These are phyloP conservation scores for Macaranga tanarius DNA, from an alignment of 441 rosid species.

Conservation along the genomic window DNA sequence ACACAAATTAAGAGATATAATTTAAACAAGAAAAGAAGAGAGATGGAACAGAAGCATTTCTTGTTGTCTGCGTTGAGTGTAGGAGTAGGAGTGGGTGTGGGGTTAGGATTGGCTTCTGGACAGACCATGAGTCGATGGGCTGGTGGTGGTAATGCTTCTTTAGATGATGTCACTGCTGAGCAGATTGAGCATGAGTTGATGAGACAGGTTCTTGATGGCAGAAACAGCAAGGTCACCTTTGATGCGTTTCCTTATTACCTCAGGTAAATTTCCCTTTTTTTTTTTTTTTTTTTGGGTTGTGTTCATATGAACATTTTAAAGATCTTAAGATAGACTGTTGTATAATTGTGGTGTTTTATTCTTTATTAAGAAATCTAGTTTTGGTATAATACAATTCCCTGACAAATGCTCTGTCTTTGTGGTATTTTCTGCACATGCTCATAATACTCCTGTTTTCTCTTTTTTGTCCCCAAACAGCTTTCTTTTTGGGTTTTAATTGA, in stretches of 20 bases:
- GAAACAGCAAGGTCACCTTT: conserved; percentile 54
- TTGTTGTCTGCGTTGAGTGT: conserved; percentile 78
- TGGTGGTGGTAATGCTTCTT: conserved; percentile 32
- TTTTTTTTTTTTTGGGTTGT: conserved; percentile 5
- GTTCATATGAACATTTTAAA: conserved; percentile 23
- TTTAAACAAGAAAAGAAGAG: background rate
- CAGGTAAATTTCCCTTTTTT: conserved; percentile 36
- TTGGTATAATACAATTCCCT: background rate
- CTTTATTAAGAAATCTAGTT: background rate
- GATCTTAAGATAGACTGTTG: conserved; percentile 21
- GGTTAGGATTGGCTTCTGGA: conserved; percentile 84
- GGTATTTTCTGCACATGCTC: conserved; percentile 36
- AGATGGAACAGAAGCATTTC: conserved; percentile 81
- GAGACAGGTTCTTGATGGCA: conserved; percentile 66
- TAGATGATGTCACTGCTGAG: conserved; percentile 48
- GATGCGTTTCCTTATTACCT: conserved; percentile 80
- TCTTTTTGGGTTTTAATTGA: background rate
- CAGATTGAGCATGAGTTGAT: conserved; percentile 76
- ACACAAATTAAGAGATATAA: background rate
- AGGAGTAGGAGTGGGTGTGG: conserved; percentile 84
- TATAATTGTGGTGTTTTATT: conserved; percentile 14
- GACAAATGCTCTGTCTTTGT: conserved; percentile 18
- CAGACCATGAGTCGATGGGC: conserved; percentile 58
- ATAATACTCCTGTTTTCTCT: conserved; percentile 10
- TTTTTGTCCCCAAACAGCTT: background rate